Evolutionary conservation across 768 basidiomycete species (phyloP).

Genomic region (Termitomyces sp.): DNA sequence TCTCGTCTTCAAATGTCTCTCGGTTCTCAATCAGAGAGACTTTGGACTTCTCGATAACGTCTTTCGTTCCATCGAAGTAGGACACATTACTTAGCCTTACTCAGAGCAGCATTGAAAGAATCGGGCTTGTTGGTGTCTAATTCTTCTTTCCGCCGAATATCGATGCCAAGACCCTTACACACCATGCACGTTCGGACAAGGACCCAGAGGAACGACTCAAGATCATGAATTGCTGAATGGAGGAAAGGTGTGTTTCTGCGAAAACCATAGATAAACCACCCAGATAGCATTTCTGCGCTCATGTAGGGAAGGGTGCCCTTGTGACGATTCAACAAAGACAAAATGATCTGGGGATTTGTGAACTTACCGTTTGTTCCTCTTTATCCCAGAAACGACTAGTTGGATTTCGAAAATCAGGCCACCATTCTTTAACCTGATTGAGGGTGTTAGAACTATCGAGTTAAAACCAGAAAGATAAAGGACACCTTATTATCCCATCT

Average conservation of each 20-base stretch:
- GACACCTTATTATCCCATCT: neutral
- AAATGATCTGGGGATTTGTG: neutral
- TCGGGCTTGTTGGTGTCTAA: neutral
- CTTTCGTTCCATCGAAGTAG: neutral
- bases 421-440: neutral
- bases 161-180: neutral
- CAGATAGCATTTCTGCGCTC: neutral
- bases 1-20: neutral
- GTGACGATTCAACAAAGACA: neutral
- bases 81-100: neutral
- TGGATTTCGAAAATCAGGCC: neutral
- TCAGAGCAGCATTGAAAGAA: neutral
- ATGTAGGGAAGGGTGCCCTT: neutral
- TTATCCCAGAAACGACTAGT: too few species aligned
- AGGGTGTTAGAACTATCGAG: neutral
- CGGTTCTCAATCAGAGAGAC: neutral
- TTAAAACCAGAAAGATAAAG: neutral
- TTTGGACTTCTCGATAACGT: neutral
- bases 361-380: neutral
- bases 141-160: neutral
- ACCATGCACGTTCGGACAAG: neutral
- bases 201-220: conserved; percentile 3
- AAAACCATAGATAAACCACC: too few species aligned
- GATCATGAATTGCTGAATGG: too few species aligned
- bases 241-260: too few species aligned